Evolutionary conservation across 2,329 filamentous ascomycete genomes (phyloP).

Genomic region (Penicillium sp.): DNA sequence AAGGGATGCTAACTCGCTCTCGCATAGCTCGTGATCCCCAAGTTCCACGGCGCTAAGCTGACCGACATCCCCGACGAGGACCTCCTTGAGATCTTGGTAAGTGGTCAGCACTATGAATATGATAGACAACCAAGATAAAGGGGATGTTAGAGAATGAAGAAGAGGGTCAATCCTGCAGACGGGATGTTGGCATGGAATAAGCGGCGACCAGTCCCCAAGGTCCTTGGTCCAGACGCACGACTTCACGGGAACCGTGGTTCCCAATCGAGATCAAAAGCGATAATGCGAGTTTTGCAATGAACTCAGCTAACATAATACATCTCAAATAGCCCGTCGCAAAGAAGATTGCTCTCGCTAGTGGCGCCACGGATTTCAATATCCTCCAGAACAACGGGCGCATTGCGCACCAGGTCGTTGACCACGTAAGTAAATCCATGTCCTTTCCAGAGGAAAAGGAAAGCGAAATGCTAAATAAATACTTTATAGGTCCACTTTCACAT

Average conservation of each 20-base stretch:
- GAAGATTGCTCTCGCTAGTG: conserved; percentile 77
- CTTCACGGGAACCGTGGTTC: not conserved
- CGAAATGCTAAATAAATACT: conserved; percentile 8
- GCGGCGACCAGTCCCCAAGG: conserved; percentile 22
- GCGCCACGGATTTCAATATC: conserved; percentile 83
- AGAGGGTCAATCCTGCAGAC: not conserved
- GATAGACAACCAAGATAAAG: not conserved
- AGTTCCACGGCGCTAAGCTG: conserved; percentile 89
- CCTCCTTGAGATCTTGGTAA: conserved; percentile 77
- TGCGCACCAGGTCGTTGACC: conserved; percentile 90
- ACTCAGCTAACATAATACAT: conserved; percentile 17
- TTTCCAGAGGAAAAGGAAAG: not conserved
- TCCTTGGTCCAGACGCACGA: conserved; percentile 21
- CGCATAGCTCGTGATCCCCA: conserved; percentile 87
- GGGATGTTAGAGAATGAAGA: not conserved
- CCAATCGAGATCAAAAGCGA: not conserved
- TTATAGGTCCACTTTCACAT: conserved; percentile 87
- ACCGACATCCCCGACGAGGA: conserved; percentile 90
- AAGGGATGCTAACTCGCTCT: not conserved
- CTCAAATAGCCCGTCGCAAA: conserved; percentile 73
- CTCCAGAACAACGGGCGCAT: conserved; percentile 93
- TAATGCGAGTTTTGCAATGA: conserved; percentile 4
- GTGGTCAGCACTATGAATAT: conserved; percentile 29
- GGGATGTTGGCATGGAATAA: not conserved
- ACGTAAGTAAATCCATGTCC: conserved; percentile 61